Base-by-base conservation (phyloP, 2,329 filamentous ascomycete genomes). In the Davidsoniella virescens region DNA sequence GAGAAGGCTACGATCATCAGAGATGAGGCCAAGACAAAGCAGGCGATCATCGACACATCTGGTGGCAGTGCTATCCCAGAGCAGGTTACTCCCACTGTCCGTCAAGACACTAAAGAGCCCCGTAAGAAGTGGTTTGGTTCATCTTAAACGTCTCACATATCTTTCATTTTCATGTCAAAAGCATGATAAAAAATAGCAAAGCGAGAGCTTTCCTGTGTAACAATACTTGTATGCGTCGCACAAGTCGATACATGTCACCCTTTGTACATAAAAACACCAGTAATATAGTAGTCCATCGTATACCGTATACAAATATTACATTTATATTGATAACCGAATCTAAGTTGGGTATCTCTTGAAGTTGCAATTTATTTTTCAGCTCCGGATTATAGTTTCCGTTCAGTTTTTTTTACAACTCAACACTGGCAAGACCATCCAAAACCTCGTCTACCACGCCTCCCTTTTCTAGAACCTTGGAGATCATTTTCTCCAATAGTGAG, bases 371-470 rank as follows among this genome's bases (percentile, higher is more conserved):
- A 25, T 41, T 42, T 41, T 40, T 46, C 20, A 14, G 5, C 45
- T 42, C 5, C 17, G 10, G 4, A 29, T 16, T 10, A 36, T 18
- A 42, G 38, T 7, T 38, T 33, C 26, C 33, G 8, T 25, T 8
- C 14, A 14, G 20, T 10, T 18, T 36, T 10, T 45, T 44, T 56
- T 70, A 68, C 64, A 84, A 65, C 54, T 87, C 82, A 42, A 92
- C 84, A 16, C 73, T 77, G 54, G 88, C 82, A 57, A 96, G 65
- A 1, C 83, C 88, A 55, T 82, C 78, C 60, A 96, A 70, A 5
- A 95, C 83, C 63, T 95, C 90, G 56, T 88, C 80, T 3, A 83
- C 87, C 25, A 95, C 82, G 33, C 87, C 87, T 17, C 49, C 43
- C 58, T 74, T 77, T 61, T 84, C 77, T 52, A 94, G 63, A 29